Percentiles rank a stretch among this genome's conserved stretches.
phyloP scores from a whole-genome alignment of 2,329 filamentous ascomycete genomes.

The Xylariaceae sp. region DNA sequence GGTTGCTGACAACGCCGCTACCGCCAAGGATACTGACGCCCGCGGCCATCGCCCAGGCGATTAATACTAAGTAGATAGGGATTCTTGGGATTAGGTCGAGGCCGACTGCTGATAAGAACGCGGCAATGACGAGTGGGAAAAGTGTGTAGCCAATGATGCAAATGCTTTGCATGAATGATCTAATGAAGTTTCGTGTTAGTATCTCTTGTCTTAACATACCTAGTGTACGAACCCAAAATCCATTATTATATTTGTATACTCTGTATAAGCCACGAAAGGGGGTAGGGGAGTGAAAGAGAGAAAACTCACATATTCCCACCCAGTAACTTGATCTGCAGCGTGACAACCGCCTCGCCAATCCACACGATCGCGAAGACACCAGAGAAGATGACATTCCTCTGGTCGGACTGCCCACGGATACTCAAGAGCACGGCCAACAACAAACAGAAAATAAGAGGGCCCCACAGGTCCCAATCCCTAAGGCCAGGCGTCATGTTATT shows the following conservation, averaged over 20 bases:
- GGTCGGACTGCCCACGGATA: constrained; percentile 76
- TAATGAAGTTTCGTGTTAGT: constrained; percentile 47
- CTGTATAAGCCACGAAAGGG: neutral
- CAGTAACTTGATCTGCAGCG: constrained; percentile 94
- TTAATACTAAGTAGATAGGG: constrained; percentile 86
- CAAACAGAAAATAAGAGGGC: constrained; percentile 91
- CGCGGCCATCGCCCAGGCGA: constrained; percentile 92
- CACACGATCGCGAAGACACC: constrained; percentile 97
- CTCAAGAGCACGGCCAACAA: constrained; percentile 87
- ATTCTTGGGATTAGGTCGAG: constrained; percentile 83
- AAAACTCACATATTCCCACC: constrained; percentile 91
- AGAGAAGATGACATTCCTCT: constrained; percentile 89
- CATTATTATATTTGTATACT: neutral
- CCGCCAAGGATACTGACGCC: constrained; percentile 95
- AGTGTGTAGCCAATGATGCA: constrained; percentile 99
- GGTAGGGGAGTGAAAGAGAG: neutral
- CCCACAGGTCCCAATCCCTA: constrained; percentile 98
- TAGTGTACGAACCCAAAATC: too few species aligned
- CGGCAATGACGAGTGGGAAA: constrained; percentile 93
- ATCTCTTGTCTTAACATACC: constrained; percentile 21
- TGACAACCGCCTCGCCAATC: constrained; percentile 95
- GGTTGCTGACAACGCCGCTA: constrained; percentile 92
- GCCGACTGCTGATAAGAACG: constrained; percentile 82
- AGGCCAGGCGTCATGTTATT: constrained; percentile 86
- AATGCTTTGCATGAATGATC: constrained; percentile 95